Base-by-base conservation (phyloP, 345 rosid species). In the Moricandia arvensis region DNA sequence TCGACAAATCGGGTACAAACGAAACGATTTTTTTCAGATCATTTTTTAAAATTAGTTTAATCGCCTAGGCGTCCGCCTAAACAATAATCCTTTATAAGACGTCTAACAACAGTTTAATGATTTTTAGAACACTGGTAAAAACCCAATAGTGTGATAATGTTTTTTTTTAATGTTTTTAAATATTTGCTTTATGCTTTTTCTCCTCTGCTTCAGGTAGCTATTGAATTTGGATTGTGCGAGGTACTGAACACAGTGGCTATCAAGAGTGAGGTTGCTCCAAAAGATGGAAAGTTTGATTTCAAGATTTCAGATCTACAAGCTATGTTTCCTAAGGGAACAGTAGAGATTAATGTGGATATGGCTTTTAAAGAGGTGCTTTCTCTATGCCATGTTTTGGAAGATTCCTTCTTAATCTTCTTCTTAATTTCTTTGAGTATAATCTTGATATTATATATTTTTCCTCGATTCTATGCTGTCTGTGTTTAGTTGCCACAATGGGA, bases 151-250 rank as follows among this genome's bases (percentile, higher is more conserved):
- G 17, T 47, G 49, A 8, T 18, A 59, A 47, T 60, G 29, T 31
- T 71, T 3, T n/a, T n/a, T n/a, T n/a, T n/a, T n/a, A n/a, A n/a
- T n/a, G n/a, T n/a, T n/a, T 17, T 6, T 24, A 37, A 53, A 9
- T 26, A 26, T 53, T 63, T 73, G 63, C 58, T n/a, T 62, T 63
- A 41, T 38, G 30, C 31, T n/a, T 21, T 55, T 21, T 54, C 16
- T 26, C 34, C 59, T 62, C 8, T 76, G 54, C 18, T 71, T 55
- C 75, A 95, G 98, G 93, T 89, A 5, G 75, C 91, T 7, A 79
- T 95, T 26, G 97, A 92, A 72, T 83, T 69, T 84, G 97, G 97
- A 70, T 72, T 95, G 77, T 87, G 89, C 41, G 97, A 92, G 83
- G 54, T 90, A 82, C 35, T 92, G 66, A 86, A 81, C 58, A 62